Conservation (phyloP, 2,329 filamentous ascomycete species). For the Ophiostoma australiae region DNA sequence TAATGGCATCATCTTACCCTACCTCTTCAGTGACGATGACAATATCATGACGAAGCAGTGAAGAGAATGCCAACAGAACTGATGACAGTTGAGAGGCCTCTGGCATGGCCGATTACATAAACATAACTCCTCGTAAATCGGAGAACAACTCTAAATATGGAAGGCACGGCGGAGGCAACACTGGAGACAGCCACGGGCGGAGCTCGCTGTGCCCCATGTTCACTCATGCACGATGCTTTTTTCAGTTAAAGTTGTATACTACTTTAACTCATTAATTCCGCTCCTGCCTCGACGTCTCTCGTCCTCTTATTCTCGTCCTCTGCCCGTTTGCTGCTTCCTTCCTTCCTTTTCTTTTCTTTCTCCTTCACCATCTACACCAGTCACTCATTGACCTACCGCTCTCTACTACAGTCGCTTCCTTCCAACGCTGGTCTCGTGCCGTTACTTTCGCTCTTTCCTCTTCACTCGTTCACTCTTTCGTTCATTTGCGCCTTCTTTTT, state of each 20-base stretch:
- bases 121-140: not conserved
- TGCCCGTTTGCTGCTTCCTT: slow-evolving; percentile 1
- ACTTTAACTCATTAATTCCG: not conserved
- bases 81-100: not conserved
- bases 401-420: not conserved
- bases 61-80: not conserved
- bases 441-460: not conserved
- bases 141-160: not conserved
- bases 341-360: not conserved
- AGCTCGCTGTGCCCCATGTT: not conserved
- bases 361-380: not conserved
- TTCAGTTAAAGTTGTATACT: not conserved
- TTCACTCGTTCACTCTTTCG: not conserved
- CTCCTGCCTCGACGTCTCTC: slow-evolving; percentile 6
- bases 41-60: not conserved
- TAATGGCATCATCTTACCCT: too few relatives aligned
- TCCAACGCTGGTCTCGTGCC: slow-evolving; percentile 3
- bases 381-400: not conserved
- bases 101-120: not conserved
- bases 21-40: too few relatives aligned
- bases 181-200: not conserved
- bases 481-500: not conserved
- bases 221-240: not conserved
- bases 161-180: not conserved
- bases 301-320: slow-evolving; percentile 17